Percentiles rank a stretch among this genome's conserved stretches.
Evolutionary conservation across 176 grass and related monocot genomes (phyloP).

Genomic region (Phoenix roebelenii): DNA sequence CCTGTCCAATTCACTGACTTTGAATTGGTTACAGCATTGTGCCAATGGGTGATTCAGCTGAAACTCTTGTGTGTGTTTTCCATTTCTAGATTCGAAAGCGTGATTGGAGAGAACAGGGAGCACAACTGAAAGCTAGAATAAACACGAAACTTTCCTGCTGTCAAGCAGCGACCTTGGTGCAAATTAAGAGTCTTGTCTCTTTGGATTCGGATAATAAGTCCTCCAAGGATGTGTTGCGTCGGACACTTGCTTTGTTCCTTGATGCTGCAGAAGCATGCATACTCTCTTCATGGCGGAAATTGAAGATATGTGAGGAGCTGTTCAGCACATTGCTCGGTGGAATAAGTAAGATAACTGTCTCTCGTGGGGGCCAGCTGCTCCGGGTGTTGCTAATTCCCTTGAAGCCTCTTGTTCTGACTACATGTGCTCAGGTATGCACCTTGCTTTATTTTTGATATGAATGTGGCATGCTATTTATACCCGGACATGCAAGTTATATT

Average conservation of each 20-base stretch:
- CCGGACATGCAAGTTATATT: no score
- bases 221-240: constrained; percentile 81
- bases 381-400: constrained; percentile 83
- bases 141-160: constrained; percentile 86
- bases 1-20: no score
- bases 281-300: constrained; percentile 87
- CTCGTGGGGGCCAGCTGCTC: constrained; percentile 82
- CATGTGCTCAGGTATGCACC: constrained; percentile 66
- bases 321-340: constrained; percentile 80
- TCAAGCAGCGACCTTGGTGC: constrained; percentile 73
- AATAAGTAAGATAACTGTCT: constrained; percentile 92
- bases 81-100: constrained; percentile 77
- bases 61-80: not conserved
- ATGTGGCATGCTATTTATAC: no score
- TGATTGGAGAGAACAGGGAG: constrained; percentile 93
- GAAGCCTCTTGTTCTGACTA: constrained; percentile 94
- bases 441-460: not conserved
- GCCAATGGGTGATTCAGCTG: no score
- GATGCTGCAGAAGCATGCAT: constrained; percentile 89
- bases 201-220: constrained; percentile 61
- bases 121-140: constrained; percentile 79
- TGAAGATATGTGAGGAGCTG: constrained; percentile 80
- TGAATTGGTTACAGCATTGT: no score
- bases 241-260: constrained; percentile 72
- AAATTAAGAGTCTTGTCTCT: constrained; percentile 46